These are phyloP conservation scores for Neoboletus subvelutipes DNA, from an alignment of 768 basidiomycete species.

Conservation along the genomic window DNA sequence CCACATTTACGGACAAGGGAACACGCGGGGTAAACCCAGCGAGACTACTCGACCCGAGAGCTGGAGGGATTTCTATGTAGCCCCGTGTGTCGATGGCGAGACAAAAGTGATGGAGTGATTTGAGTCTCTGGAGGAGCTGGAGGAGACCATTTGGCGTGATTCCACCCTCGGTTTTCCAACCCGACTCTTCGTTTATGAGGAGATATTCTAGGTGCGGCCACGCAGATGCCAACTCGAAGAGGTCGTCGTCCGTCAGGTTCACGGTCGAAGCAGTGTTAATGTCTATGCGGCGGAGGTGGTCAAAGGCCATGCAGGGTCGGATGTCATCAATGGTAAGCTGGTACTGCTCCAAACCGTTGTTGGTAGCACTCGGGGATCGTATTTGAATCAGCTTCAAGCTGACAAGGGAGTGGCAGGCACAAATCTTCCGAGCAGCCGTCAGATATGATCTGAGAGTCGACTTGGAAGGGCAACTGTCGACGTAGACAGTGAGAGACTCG, in stretches of 20 bases:
- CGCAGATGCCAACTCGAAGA: conserved; percentile 14
- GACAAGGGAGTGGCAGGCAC: conserved; percentile 1
- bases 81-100: conserved; percentile 17
- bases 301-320: conserved; percentile 15
- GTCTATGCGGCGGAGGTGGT: conserved; percentile 10
- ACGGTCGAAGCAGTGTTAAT: conserved; percentile 14
- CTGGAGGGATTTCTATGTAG: background rate
- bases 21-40: background rate
- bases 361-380: background rate
- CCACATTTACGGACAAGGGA: conserved; percentile 15
- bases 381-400: conserved; percentile 12
- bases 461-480: conserved; percentile 14
- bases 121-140: conserved; percentile 11
- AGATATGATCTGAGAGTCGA: conserved; percentile 8
- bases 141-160: conserved; percentile 21
- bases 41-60: background rate
- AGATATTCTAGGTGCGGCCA: conserved; percentile 20
- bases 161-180: conserved; percentile 17
- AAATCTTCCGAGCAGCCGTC: conserved; percentile 4
- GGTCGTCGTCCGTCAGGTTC: conserved; percentile 8
- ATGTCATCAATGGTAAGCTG: conserved; percentile 21
- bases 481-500: conserved; percentile 5
- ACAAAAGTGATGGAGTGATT: conserved; percentile 1
- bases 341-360: background rate
- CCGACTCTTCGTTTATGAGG: conserved; percentile 20